Conservation (phyloP, 176 grass and related monocot genomes). For the Hordeum vulgare region DNA sequence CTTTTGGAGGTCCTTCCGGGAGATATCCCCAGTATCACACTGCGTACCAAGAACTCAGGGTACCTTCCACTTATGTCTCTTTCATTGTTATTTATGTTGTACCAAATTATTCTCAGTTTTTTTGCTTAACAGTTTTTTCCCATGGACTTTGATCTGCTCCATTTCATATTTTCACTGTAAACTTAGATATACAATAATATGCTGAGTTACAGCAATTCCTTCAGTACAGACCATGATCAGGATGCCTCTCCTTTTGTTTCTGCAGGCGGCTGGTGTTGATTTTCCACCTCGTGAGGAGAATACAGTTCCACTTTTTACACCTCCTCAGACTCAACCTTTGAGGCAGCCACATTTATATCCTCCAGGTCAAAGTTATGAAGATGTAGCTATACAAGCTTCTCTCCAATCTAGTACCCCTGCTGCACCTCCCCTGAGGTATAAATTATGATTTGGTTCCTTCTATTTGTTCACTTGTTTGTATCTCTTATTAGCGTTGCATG, state of each 20-base stretch:
- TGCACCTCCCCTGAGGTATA: constrained; percentile 53
- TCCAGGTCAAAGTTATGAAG: constrained; percentile 55
- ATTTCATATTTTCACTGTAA: not conserved
- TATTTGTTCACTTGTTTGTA: constrained; percentile 11
- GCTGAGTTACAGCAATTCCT: not conserved
- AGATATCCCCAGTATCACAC: constrained; percentile 84
- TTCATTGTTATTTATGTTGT: constrained; percentile 4
- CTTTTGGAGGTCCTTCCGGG: constrained; percentile 88
- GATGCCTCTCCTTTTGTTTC: constrained; percentile 4
- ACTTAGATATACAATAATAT: not conserved
- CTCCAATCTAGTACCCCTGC: constrained; percentile 66
- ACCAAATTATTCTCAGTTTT: not conserved
- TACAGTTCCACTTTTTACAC: constrained; percentile 72
- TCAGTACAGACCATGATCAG: constrained; percentile 9
- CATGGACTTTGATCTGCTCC: not conserved
- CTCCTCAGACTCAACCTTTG: constrained; percentile 78
- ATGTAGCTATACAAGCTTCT: constrained; percentile 70
- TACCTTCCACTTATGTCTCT: constrained; percentile 24
- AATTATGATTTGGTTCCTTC: constrained; percentile 10
- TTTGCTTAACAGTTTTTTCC: not conserved
- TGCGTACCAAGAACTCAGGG: constrained; percentile 94
- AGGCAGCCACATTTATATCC: constrained; percentile 56
- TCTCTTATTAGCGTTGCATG: constrained; percentile 11
- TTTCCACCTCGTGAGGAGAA: constrained; percentile 87
- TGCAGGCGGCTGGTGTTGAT: constrained; percentile 84